Percentiles rank a stretch among this genome's conserved stretches.
These are phyloP conservation scores for Ceriops tagal DNA, from an alignment of 345 rosid genomes.

Conservation along the genomic window DNA sequence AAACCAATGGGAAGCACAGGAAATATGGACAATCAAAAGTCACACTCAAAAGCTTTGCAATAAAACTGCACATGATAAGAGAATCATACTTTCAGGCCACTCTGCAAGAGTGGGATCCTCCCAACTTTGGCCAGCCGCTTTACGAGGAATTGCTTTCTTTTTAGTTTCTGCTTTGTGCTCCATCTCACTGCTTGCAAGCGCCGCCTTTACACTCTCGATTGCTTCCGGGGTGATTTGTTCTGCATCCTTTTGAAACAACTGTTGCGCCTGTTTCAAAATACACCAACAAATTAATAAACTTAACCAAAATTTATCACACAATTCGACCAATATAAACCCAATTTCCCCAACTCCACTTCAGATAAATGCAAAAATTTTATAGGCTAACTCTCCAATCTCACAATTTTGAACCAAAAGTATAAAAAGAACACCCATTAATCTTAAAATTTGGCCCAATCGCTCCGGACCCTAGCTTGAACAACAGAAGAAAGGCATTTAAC, in stretches of 20 bases:
- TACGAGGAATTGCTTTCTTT: slow-evolving; percentile 91
- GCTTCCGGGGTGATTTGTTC: slow-evolving; percentile 95
- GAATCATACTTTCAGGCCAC: slow-evolving; percentile 89
- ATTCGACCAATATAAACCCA: background rate
- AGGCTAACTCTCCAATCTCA: no score
- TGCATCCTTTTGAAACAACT: slow-evolving; percentile 91
- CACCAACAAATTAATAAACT: slow-evolving; percentile 5
- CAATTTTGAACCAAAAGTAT: no score
- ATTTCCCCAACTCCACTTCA: background rate
- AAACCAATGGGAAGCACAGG: no score
- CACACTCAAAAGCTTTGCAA: no score
- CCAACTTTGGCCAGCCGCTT: slow-evolving; percentile 95
- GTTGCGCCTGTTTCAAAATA: slow-evolving; percentile 63
- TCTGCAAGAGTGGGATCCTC: slow-evolving; percentile 97
- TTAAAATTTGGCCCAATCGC: no score
- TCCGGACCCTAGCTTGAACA: no score
- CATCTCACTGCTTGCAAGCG: slow-evolving; percentile 85
- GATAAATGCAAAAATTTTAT: no score
- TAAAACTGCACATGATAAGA: background rate
- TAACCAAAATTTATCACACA: background rate
- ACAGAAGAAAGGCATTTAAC: no score
- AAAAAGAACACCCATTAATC: no score
- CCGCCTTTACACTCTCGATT: slow-evolving; percentile 90
- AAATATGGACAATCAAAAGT: no score
- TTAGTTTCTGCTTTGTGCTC: slow-evolving; percentile 88